phyloP scores from a whole-genome alignment of 345 rosid genomes.

The Eucalyptus viminalis region DNA sequence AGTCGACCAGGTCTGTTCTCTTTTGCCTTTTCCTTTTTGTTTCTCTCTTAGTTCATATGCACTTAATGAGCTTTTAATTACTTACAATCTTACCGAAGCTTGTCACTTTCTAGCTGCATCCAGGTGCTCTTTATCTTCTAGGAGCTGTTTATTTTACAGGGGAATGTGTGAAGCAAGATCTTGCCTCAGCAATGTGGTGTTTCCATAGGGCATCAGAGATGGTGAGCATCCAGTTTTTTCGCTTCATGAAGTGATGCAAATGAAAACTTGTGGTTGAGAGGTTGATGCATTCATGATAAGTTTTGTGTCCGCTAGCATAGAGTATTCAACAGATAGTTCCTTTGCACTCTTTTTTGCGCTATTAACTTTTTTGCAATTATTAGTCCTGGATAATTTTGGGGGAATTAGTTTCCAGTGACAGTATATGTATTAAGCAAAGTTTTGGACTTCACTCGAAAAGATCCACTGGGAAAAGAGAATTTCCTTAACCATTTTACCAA shows the following conservation, averaged over 20 bases:
- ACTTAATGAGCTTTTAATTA: constrained; percentile 1
- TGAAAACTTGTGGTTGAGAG: background rate
- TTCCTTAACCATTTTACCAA: background rate
- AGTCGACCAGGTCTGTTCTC: constrained; percentile 65
- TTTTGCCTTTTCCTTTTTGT: background rate
- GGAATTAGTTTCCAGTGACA: background rate
- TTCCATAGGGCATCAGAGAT: constrained; percentile 87
- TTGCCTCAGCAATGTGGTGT: constrained; percentile 89
- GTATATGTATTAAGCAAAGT: background rate
- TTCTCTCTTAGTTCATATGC: background rate
- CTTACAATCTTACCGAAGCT: background rate
- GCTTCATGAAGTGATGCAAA: background rate
- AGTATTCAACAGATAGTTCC: background rate
- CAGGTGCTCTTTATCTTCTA: constrained; percentile 89
- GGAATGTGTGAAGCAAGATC: constrained; percentile 85
- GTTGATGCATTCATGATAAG: background rate
- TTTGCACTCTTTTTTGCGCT: background rate
- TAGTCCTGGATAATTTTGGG: background rate
- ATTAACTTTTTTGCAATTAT: background rate
- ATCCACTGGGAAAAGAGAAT: background rate
- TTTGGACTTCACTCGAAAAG: background rate
- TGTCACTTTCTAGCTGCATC: constrained; percentile 55
- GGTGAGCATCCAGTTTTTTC: constrained; percentile 15
- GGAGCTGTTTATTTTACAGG: constrained; percentile 85
- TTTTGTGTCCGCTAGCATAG: background rate